Percentiles rank a stretch among this genome's conserved stretches.
These are phyloP conservation scores for Larix kaempferi DNA, from an alignment of 75 land plant species.

Conservation along the genomic window DNA sequence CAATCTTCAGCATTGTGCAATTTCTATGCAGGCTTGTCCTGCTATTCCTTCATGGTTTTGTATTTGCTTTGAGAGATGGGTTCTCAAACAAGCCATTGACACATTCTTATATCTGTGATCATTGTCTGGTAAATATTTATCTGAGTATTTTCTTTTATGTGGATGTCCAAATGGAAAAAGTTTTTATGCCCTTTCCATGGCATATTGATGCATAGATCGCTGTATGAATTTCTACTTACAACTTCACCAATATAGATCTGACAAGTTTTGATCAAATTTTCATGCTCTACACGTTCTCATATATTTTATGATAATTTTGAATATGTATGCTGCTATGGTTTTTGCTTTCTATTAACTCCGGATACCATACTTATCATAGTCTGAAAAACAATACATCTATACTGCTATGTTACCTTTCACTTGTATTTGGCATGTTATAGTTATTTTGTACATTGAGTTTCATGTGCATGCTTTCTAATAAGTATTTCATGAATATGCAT, in stretches of 20 bases:
- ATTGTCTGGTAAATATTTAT: conserved; percentile 8
- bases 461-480: no score
- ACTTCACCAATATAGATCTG: conserved; percentile 31
- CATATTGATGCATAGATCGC: conserved; percentile 51
- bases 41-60: conserved; percentile 65
- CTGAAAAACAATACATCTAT: no score
- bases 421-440: no score
- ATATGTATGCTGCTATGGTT: no score
- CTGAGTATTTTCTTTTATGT: conserved; percentile 9
- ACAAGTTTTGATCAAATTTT: not conserved
- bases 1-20: conserved; percentile 58
- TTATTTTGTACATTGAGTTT: no score
- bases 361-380: no score
- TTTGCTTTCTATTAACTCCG: no score
- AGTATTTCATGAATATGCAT: no score
- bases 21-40: conserved; percentile 69
- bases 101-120: conserved; percentile 38
- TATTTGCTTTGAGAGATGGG: conserved; percentile 60
- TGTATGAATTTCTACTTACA: conserved; percentile 43
- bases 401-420: no score
- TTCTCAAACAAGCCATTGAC: conserved; percentile 41
- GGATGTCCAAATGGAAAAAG: conserved; percentile 4
- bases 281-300: no score
- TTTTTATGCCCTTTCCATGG: conserved; percentile 80
- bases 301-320: no score